Base-by-base conservation (phyloP, 2,329 filamentous ascomycete species). In the Huntiella abstrusa region DNA sequence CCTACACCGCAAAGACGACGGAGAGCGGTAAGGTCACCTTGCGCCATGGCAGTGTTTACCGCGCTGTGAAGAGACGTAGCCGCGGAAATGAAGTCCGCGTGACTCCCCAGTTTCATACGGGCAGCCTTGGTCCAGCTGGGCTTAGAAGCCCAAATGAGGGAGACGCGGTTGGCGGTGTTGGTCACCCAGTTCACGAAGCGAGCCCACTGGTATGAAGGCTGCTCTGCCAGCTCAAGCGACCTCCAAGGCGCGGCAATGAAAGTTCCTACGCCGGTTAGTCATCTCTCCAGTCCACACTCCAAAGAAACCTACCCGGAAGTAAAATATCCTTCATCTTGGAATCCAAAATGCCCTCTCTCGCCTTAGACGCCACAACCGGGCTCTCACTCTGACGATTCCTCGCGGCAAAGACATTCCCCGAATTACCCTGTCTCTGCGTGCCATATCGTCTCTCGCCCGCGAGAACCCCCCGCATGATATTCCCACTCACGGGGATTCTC, bases 21-120 rank as follows among this genome's bases (percentile, higher is more conserved):
- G 19, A 82, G 61, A 4, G 65, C 61, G 2, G 55, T 52, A 52
- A 63, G 61, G 60, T 80, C 71, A 49, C 73, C 75, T 2, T 60
- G 59, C 5, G 79, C 78, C 43, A 80, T 69, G 4, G 71, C 71
- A 49, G 68, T 65, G 53, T 75, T 73, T 66, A 83, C 72, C 52
- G 71, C 61, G 45, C 63, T 61, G 58, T 83, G 77, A 55, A 81
- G 62, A 15, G 64, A 66, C 54, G 71, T 68, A 32, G 76, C 78
- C 1, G 67, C 66, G 1, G 73, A 67, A 6, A 65, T 58, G 41
- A 73, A 61, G 45, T 59, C 56, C 16, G 59, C 53, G 11, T 63
- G 63, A 19, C 59, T 53, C n/a, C 49, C 48, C 19, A 68, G 56
- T 54, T 67, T 64, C 55, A 68, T 66, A n/a, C 54, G 55, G 10